Conservation (phyloP, 805 yeast genomes). For the Lipomyces chichibuensis region DNA sequence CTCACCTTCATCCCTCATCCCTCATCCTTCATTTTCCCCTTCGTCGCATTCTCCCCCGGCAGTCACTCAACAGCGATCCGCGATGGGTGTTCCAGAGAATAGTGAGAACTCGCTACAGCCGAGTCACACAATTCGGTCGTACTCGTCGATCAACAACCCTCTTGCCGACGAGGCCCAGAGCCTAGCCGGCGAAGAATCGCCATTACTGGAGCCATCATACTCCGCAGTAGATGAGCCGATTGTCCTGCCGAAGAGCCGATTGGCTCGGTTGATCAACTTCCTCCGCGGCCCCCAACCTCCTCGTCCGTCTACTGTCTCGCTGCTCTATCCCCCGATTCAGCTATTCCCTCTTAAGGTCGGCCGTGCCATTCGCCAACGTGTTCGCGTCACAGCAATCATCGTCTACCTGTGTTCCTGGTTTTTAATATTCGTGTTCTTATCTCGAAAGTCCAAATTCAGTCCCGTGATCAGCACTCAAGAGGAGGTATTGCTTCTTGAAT, state of each 20-base stretch:
- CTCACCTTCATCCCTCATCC: constrained; percentile 2
- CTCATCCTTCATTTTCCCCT: constrained; percentile 5
- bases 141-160: constrained; percentile 27
- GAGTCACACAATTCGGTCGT: constrained; percentile 28
- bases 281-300: constrained; percentile 36
- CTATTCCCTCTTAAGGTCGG: constrained; percentile 32
- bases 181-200: constrained; percentile 27
- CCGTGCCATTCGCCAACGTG: constrained; percentile 29
- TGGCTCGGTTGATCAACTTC: constrained; percentile 31
- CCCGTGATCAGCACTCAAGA: constrained; percentile 29
- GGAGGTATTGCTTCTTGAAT: constrained; percentile 30
- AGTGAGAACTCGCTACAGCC: constrained; percentile 6
- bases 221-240: constrained; percentile 24
- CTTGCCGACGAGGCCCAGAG: constrained; percentile 23
- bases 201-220: constrained; percentile 27
- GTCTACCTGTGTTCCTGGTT: constrained; percentile 34
- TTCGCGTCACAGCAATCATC: constrained; percentile 22
- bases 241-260: constrained; percentile 29
- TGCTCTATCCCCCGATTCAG: constrained; percentile 33
- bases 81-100: constrained; percentile 28
- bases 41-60: constrained; percentile 2
- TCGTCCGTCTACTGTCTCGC: constrained; percentile 32
- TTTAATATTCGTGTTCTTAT: constrained; percentile 33
- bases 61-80: constrained; percentile 2
- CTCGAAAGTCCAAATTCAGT: constrained; percentile 35